These are phyloP conservation scores for Coemansia sp. DNA, from an alignment of 192 early-diverging fungal species.

Conservation along the genomic window DNA sequence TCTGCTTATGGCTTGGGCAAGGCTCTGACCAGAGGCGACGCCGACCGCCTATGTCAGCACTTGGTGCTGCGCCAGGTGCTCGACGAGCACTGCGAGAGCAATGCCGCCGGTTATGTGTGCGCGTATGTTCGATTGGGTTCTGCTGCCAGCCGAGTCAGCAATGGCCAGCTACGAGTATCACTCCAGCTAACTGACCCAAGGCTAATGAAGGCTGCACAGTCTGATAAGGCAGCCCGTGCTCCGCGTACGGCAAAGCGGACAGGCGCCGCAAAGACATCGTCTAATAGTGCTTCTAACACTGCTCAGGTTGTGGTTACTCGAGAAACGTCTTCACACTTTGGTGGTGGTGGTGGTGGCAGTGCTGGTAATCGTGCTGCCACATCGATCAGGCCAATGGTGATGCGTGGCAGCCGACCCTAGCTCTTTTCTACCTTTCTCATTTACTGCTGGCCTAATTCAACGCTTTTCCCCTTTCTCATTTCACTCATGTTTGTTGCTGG, in stretches of 20 bases:
- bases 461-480: background rate
- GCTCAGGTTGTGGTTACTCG: conserved; percentile 17
- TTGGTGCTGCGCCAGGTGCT: conserved; percentile 64
- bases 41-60: conserved; percentile 71
- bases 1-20: conserved; percentile 60
- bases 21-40: conserved; percentile 54
- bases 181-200: conserved; percentile 41
- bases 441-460: conserved; percentile 2
- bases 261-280: background rate
- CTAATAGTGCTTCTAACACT: background rate
- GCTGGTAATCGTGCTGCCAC: background rate
- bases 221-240: conserved; percentile 1
- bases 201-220: conserved; percentile 2
- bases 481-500: conserved; percentile 22
- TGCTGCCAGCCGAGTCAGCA: conserved; percentile 48
- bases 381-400: conserved; percentile 33
- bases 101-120: conserved; percentile 61
- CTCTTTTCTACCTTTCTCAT: background rate
- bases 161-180: conserved; percentile 50
- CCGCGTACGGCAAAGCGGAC: conserved; percentile 1
- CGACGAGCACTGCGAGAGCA: conserved; percentile 60
- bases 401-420: conserved; percentile 9
- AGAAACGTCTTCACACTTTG: conserved; percentile 39
- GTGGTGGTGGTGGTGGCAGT: background rate
- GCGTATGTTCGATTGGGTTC: conserved; percentile 60